Base-by-base conservation (phyloP, 2,329 filamentous ascomycete species). In the Myriangium duriaei region DNA sequence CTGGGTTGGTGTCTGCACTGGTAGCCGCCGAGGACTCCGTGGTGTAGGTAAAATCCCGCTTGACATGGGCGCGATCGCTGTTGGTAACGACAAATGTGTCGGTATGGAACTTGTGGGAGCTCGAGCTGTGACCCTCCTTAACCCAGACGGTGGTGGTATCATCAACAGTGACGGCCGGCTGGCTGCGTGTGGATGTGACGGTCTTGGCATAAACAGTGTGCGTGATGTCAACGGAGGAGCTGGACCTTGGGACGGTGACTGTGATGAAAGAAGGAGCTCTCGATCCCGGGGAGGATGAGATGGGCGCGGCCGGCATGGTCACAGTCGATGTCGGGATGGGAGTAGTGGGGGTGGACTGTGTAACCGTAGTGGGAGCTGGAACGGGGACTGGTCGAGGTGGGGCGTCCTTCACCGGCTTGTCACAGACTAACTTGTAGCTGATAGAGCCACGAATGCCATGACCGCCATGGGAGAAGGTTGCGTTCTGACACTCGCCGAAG, bases 131-230 rank as follows among this genome's bases (percentile, higher is more conserved):
- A n/a, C n/a, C n/a, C 2, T 21, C 13, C 11, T 11, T 15, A 14
- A 37, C 24, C 24, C 26, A 37, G 34, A 37, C 34, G 3, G 34
- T 37, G 12, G 34, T 37, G 14, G 34, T 37, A 13, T 15, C 34
- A 13, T 37, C 34, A 15, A 37, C n/a, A 11, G 34, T 37, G 15
- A 26, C 34, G 14, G 26, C 19, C 4, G 34, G 34, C 16, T 21
- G 34, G 5, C 21, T 26, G 13, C 29, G n/a, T 12, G 19, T 28
- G 15, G 34, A 30, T 6, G 34, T 37, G 24, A 26, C 30, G 10
- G 12, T 28, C 13, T 30, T 18, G 34, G 30, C 14, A 17, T 21
- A 30, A 4, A 26, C 34, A 11, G 34, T 37, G 12, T 4, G 11
- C 11, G 30, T n/a, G n/a, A n/a, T n/a, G n/a, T n/a, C n/a, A n/a